Evolutionary conservation across 164 flowering plant genomes (phyloP).

Genomic region (Sextonia rubra): DNA sequence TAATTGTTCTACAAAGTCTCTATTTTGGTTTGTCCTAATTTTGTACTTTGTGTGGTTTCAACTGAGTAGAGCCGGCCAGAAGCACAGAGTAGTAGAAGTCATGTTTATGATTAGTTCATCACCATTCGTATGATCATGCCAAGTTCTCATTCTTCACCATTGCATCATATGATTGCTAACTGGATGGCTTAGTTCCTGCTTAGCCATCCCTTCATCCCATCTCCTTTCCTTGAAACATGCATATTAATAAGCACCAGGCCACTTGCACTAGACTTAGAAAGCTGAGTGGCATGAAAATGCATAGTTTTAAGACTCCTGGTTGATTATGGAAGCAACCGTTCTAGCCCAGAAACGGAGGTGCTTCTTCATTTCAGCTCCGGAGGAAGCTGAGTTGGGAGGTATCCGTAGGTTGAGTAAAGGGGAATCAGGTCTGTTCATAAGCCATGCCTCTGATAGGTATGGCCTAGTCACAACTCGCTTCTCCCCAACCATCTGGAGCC

Average conservation of each 20-base stretch:
- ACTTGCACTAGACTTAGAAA: not conserved
- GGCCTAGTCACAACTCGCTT: conserved; percentile 34
- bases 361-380: conserved; percentile 48
- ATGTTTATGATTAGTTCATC: not conserved
- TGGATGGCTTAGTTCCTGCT: not conserved
- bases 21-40: too few relatives aligned
- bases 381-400: conserved; percentile 25
- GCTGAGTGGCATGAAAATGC: not conserved
- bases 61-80: too few relatives aligned
- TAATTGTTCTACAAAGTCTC: too few relatives aligned
- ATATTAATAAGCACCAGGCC: not conserved
- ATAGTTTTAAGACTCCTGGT: conserved; percentile 25
- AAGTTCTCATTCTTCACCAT: not conserved
- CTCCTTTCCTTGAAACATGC: not conserved
- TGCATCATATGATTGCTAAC: not conserved
- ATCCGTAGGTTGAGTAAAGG: conserved; percentile 43
- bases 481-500: conserved; percentile 36
- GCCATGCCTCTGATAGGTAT: conserved; percentile 73
- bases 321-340: conserved; percentile 45
- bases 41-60: too few relatives aligned
- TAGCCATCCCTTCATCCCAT: not conserved
- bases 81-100: not conserved
- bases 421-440: conserved; percentile 45
- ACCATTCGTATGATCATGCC: not conserved
- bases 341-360: conserved; percentile 59